These are phyloP conservation scores for Acorus gramineus DNA, from an alignment of 106 monocot genomes.

Conservation along the genomic window DNA sequence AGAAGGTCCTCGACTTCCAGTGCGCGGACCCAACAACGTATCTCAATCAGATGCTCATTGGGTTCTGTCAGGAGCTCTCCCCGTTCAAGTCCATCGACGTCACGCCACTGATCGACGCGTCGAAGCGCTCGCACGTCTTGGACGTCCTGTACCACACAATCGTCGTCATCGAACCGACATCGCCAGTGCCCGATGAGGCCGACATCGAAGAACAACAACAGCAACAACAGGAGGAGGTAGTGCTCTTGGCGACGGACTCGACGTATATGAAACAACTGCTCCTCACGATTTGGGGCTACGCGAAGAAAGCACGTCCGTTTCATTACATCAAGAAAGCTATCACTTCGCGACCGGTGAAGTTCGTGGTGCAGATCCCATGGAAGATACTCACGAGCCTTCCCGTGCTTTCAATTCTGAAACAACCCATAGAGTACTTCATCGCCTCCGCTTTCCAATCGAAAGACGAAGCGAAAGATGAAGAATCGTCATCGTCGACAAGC, in stretches of 20 bases:
- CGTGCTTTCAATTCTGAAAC: background rate
- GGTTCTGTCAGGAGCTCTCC: slow-evolving; percentile 16
- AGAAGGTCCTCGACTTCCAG: slow-evolving; percentile 3
- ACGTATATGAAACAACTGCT: background rate
- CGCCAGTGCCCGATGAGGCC: background rate
- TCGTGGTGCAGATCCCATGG: slow-evolving; percentile 6
- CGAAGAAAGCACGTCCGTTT: background rate
- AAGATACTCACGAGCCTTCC: background rate
- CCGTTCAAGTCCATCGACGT: slow-evolving; percentile 14
- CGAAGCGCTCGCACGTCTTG: slow-evolving; percentile 18
- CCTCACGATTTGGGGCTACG: fast-evolving
- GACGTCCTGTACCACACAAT: slow-evolving; percentile 23
- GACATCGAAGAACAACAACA: background rate
- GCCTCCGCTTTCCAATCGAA: background rate
- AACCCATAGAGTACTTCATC: background rate
- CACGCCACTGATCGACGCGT: background rate
- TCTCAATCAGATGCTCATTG: slow-evolving; percentile 3
- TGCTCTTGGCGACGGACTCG: background rate
- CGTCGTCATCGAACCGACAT: background rate
- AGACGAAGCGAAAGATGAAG: background rate
- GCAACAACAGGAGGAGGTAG: too few relatives aligned
- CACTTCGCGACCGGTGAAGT: background rate
- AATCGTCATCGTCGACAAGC: too few relatives aligned
- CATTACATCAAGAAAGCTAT: slow-evolving; percentile 5
- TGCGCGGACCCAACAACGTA: background rate